These are phyloP conservation scores for Schoenoplectus triqueter DNA, from an alignment of 202 grass and related monocot genomes.

Conservation along the genomic window DNA sequence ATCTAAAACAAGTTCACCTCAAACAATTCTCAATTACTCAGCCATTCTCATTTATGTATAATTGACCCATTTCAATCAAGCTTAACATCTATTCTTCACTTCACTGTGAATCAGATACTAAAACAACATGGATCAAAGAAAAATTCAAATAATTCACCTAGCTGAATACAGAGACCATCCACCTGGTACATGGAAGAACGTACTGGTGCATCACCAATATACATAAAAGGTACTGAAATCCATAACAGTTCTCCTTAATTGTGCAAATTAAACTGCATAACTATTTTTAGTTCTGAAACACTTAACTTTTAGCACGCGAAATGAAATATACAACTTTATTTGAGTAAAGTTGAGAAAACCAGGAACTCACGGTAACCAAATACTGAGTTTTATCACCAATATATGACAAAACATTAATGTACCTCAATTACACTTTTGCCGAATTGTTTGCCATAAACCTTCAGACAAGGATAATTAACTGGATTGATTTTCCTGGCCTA, in stretches of 20 bases:
- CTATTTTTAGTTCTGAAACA: background rate
- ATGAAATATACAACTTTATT: background rate
- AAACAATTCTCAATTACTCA: background rate
- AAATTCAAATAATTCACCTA: background rate
- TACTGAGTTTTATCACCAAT: background rate
- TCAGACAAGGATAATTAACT: slow-evolving; percentile 29
- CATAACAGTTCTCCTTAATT: background rate
- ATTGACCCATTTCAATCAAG: background rate
- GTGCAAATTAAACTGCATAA: slow-evolving; percentile 9
- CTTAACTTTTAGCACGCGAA: background rate
- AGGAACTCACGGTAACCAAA: background rate
- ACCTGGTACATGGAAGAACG: background rate
- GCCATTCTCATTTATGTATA: background rate
- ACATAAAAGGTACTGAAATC: slow-evolving; percentile 2
- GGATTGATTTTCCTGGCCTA: slow-evolving; percentile 49
- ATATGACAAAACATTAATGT: slow-evolving; percentile 20
- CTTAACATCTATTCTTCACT: background rate
- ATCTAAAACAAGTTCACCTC: background rate
- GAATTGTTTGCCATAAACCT: slow-evolving; percentile 48
- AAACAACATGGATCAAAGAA: slow-evolving; percentile 14
- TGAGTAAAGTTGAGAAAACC: background rate
- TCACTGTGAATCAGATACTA: background rate
- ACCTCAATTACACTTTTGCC: slow-evolving; percentile 60
- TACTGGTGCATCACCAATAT: background rate
- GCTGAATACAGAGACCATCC: background rate